A percentile compares a stretch with the other conserved stretches of the same genome.
Conservation (phyloP, 148 eudicot genomes). For the Diospyros kaki region DNA sequence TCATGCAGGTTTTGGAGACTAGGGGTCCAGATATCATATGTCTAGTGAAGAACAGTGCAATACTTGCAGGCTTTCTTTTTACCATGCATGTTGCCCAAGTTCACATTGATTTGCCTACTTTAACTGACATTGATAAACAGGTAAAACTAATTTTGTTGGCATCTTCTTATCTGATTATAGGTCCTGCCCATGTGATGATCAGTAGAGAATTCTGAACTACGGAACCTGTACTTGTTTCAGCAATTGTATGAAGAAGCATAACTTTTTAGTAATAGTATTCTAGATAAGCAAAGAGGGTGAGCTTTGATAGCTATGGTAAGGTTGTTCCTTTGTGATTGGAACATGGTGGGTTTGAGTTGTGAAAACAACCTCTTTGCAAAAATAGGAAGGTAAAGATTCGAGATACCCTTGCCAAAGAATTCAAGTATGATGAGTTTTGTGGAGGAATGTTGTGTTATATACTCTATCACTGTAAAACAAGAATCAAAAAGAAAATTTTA, state of each 20-base stretch:
- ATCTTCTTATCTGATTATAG: not conserved
- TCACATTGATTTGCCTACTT: conserved; percentile 48
- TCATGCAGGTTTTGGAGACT: conserved; percentile 46
- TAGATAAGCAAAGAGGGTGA: not conserved
- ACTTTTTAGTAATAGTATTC: not conserved
- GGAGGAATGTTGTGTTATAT: not conserved
- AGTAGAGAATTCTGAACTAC: not conserved
- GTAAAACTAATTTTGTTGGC: conserved; percentile 17
- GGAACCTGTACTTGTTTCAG: not conserved
- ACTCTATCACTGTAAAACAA: not conserved
- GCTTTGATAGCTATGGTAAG: not conserved
- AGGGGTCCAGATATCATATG: conserved; percentile 47
- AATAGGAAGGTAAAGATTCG: not conserved
- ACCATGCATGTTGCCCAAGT: conserved; percentile 58
- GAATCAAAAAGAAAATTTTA: not conserved
- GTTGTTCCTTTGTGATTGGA: too few species aligned
- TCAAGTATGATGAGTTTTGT: not conserved
- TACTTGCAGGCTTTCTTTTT: conserved; percentile 39
- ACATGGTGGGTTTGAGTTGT: too few species aligned
- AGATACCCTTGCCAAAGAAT: not conserved
- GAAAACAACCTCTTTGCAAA: not conserved
- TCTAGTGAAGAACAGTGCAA: conserved; percentile 53
- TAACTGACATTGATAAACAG: conserved; percentile 48
- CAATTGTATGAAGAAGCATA: not conserved
- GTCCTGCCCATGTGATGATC: not conserved